A percentile compares a stretch with the other conserved stretches of the same genome.
phyloP scores from a whole-genome alignment of 2,329 filamentous ascomycete genomes.

The Amauroascus niger region DNA sequence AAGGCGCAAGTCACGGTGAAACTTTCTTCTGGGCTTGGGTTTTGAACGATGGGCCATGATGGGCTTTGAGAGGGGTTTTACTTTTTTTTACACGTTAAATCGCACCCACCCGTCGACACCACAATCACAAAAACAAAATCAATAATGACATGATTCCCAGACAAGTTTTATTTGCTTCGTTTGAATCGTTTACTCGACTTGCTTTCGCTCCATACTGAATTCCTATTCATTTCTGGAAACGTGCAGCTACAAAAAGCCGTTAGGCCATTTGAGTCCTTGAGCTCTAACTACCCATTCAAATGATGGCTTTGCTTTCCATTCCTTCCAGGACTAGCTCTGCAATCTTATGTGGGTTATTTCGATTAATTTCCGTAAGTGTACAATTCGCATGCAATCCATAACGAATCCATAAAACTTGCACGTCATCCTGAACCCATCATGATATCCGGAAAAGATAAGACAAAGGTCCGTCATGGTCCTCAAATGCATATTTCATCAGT shows the following conservation, averaged over 20 bases:
- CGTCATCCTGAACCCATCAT: neutral
- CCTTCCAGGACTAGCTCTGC: neutral
- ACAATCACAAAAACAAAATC: slow-evolving; percentile 7
- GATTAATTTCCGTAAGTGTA: neutral
- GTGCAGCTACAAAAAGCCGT: neutral
- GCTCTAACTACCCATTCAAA: neutral
- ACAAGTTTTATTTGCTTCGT: neutral
- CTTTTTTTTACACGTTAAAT: slow-evolving; percentile 5
- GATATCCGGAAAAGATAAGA: neutral
- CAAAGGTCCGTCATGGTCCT: neutral
- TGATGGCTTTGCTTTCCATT: neutral
- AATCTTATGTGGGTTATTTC: neutral
- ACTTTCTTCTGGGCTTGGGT: neutral
- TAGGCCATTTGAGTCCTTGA: neutral
- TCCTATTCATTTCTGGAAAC: neutral
- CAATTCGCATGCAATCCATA: slow-evolving; percentile 3
- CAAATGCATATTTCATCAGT: neutral
- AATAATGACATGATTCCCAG: slow-evolving; percentile 11
- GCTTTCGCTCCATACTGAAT: neutral
- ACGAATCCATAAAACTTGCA: neutral
- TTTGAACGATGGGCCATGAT: slow-evolving; percentile 3
- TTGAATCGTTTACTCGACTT: neutral
- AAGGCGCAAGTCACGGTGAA: slow-evolving; percentile 8
- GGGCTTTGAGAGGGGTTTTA: neutral
- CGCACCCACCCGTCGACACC: slow-evolving; percentile 4